Evolutionary conservation across 148 eudicot species (phyloP).

Genomic region (Cornus kousa): DNA sequence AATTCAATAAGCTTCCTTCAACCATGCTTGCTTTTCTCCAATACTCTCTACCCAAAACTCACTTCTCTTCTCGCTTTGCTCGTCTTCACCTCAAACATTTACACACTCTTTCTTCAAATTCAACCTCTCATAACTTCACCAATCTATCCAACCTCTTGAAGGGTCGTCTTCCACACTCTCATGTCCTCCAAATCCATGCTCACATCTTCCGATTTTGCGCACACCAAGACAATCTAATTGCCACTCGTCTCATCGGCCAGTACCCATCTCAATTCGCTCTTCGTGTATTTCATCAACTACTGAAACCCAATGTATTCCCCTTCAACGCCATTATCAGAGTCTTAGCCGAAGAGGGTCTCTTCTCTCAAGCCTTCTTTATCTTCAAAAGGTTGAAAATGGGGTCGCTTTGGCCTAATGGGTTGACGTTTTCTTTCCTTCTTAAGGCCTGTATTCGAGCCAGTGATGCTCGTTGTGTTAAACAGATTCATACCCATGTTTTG

Average conservation of each 20-base stretch:
- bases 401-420: constrained; percentile 55
- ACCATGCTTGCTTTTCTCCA: neutral
- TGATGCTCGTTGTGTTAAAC: constrained; percentile 29
- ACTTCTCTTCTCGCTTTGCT: constrained; percentile 7
- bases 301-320: constrained; percentile 60
- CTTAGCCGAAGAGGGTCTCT: constrained; percentile 45
- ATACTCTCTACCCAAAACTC: neutral
- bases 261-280: constrained; percentile 50
- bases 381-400: constrained; percentile 33
- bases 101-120: constrained; percentile 15
- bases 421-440: constrained; percentile 67
- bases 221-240: constrained; percentile 68
- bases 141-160: constrained; percentile 45
- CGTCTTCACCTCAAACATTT: neutral
- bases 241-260: constrained; percentile 77
- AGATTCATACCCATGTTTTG: constrained; percentile 47
- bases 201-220: constrained; percentile 37
- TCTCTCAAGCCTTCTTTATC: constrained; percentile 29
- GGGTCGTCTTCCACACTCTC: constrained; percentile 43
- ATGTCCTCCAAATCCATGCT: constrained; percentile 72
- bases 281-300: constrained; percentile 40
- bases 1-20: neutral
- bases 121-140: constrained; percentile 9
- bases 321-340: constrained; percentile 69
- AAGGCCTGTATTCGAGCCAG: constrained; percentile 40